A percentile compares a stretch with the other conserved stretches of the same genome.
These are phyloP conservation scores for Schizosaccharomyces octosporus DNA, from an alignment of 805 yeast species.

Conservation along the genomic window DNA sequence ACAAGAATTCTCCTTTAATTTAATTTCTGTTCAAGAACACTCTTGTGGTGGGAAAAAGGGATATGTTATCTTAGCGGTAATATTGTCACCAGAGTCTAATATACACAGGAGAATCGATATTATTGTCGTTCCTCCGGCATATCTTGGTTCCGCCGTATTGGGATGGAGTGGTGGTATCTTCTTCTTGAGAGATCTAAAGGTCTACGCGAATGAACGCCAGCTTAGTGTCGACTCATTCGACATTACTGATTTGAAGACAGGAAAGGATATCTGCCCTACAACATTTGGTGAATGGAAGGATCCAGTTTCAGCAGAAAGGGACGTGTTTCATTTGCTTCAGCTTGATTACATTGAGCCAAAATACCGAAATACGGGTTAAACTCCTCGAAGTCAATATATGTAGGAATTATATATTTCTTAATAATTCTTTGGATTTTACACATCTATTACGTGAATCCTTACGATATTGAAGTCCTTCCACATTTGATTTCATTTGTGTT, in stretches of 20 bases:
- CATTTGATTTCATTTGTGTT: too few relatives aligned
- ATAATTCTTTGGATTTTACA: too few relatives aligned
- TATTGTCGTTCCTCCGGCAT: slow-evolving; percentile 7
- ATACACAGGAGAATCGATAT: slow-evolving; percentile 7
- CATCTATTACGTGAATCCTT: too few relatives aligned
- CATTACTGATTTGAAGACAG: slow-evolving; percentile 4
- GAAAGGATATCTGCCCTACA: slow-evolving; percentile 4
- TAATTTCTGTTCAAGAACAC: not conserved
- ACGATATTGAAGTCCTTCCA: too few relatives aligned
- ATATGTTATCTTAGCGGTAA: not conserved
- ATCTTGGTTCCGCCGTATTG: slow-evolving; percentile 7
- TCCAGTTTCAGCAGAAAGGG: slow-evolving; percentile 5
- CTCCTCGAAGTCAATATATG: not conserved
- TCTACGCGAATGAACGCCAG: slow-evolving; percentile 2
- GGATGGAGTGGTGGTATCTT: slow-evolving; percentile 10
- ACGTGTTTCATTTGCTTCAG: slow-evolving; percentile 5
- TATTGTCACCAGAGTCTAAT: not conserved
- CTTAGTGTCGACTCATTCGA: slow-evolving; percentile 6
- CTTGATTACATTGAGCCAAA: slow-evolving; percentile 7
- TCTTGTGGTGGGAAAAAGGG: not conserved
- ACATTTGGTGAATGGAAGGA: slow-evolving; percentile 2
- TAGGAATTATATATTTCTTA: not conserved
- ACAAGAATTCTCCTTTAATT: slow-evolving; percentile 4
- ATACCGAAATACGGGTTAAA: slow-evolving; percentile 7
- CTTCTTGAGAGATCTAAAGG: slow-evolving; percentile 7